Evolutionary conservation across 2,329 filamentous ascomycete species (phyloP), one percentile per base, ranked within the genome.

Genomic region (Aspergillus pseudoglaucus): DNA sequence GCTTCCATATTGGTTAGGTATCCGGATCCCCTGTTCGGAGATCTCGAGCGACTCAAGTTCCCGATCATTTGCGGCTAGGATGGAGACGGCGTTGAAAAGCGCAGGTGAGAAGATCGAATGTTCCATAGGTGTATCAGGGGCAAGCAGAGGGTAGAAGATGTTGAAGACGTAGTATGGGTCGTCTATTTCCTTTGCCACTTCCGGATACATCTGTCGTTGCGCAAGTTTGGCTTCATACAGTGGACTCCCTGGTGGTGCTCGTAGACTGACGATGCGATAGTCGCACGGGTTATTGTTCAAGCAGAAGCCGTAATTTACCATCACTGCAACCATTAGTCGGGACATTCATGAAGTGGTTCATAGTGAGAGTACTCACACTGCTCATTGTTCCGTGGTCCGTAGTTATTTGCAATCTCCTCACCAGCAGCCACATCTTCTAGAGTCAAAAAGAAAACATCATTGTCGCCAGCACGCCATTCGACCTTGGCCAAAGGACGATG

Each of bases 331-430:
- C 54, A 27, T 41, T 2, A 39, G 15, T 45, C 15, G 6, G 44
- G 10, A n/a, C 9, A 15, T 4, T 22, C 14, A n/a, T 20, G 41
- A 30, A 40, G 12, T 27, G 20, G 23, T 14, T 12, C 25, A 30
- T 30, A 30, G 10, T 4, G 25, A 30, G 8, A 12, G 37, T 23
- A 52, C 67, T 42, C 51, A 69, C 73, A 69, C 67, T 88, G 84
- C 49, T 83, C 84, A 58, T 89, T 90, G 6, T 84, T 87, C 65
- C 88, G 87, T n/a, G 73, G 68, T 25, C 85, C 85, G 59, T 90
- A 90, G 63, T 87, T 88, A 69, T 88, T 87, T 58, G 75, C 83
- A 20, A 78, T 67, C 53, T 78, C 73, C 25, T 79, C 64, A 0
- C 82, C 81, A 0, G 79, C 67, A 4, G 53, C 43, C 55, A 83